Evolutionary conservation across 106 monocot genomes (phyloP), one percentile per base, ranked within the genome.

Genomic region (Iris macrosiphon): DNA sequence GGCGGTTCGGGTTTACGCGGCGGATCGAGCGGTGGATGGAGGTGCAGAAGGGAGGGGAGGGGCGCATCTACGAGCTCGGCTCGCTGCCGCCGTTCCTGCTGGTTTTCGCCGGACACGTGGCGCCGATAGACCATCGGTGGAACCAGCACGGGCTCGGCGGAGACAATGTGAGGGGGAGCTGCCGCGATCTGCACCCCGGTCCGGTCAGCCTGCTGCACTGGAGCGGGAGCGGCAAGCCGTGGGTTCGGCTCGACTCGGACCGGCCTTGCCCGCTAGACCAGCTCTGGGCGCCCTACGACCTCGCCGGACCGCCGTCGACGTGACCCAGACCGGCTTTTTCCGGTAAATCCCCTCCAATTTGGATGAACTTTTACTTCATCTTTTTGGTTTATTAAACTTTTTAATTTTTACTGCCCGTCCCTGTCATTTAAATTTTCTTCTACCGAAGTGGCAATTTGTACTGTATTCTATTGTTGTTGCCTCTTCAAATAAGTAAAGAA

Each of bases 91-190:
- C 95, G 27, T 89, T 85, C 60, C 79, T 96, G n/a, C 57, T 96
- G 62, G 79, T 89, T 45, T 96, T 96, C 77, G 95, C 89, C 2
- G 95, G 95, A 27, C 76, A 79, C 53, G 85, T 96, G 50, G 85
- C 89, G 25, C 79, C 89, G n/a, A 96, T 92, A 50, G 92, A 92
- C 51, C 92, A 96, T 64, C 57, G 89, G 57, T 96, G 95, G 95
- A 96, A 96, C 64, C 95, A 96, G 72, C 95, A 96, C 71, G 95
- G 95, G 6, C 63, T 96, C 2, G 95, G 95, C 2, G 95, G 95
- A 0, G 95, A 96, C 61, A 96, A 96, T 52, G 85, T 89, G 21
- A 61, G 25, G 28, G 95, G 95, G n/a, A 89, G 89, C 69, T 96
- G 95, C 56, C 67, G 95, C 3, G 95, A 82, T 45, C 71, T 96